Base-by-base conservation (phyloP, 768 basidiomycete species). In the Hortiboletus flavorubellus region DNA sequence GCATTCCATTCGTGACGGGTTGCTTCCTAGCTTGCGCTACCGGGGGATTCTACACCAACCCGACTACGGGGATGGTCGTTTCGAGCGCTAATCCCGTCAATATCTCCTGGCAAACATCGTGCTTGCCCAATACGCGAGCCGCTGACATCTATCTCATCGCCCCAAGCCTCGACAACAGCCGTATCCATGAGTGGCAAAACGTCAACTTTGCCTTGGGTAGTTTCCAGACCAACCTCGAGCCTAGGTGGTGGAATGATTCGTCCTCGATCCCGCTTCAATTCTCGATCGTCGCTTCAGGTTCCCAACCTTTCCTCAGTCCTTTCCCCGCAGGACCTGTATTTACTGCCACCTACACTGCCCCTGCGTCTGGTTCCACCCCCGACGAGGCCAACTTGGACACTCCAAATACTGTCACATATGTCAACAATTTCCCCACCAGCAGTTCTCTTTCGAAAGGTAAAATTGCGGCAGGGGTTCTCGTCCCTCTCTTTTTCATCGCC, bases 111-210 rank as follows among this genome's bases (percentile, higher is more conserved):
- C 78, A 89, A 64, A 69, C 80, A 0, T 72, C 81, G 35, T 89
- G 87, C 69, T 63, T 87, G 51, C 48, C 62, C 11, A 55, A 59
- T 33, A 72, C 80, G 26, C 55, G 64, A 1, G 73, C 75, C 37
- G 75, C 86, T 65, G 87, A 91, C 71, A 86, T 92, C 64, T 84
- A 85, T 60, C 80, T 91, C 49, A 80, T 80, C 60, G 81, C 82
- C 0, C 82, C 85, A 0, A 64, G 69, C 31, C 64, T 74, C 2
- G 51, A 60, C 33, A 66, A 53, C 37, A 70, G 80, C 5, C 76
- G 74, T 45, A 71, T 89, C 44, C 81, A 89, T 53, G 70, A 77
- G 39, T 92, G 85, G 84, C 56, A 77, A 40, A 69, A 69, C 33
- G 78, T 91, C 50, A 70, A 75, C 46, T 81, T 72, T 62, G 59